Conservation (phyloP, 306 rosid species). For the Rosa lucieae region DNA sequence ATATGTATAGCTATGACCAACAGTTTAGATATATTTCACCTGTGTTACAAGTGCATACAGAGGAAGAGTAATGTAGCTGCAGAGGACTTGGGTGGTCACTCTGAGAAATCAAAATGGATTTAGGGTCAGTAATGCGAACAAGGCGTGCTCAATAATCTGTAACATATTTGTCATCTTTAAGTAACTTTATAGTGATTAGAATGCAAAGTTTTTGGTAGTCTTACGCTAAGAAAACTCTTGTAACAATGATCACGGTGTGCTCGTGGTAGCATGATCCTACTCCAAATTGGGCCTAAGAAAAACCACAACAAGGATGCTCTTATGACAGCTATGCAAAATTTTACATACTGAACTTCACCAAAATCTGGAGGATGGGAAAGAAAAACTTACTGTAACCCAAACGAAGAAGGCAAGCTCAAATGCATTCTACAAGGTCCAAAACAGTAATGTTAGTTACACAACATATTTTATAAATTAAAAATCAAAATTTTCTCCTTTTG, state of each 20-base stretch:
- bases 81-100: constrained; percentile 33
- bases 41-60: constrained; percentile 47
- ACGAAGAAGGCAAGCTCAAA: constrained; percentile 36
- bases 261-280: constrained; percentile 39
- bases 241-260: not conserved
- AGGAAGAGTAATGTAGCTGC: constrained; percentile 47
- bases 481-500: not conserved
- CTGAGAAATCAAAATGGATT: constrained; percentile 16
- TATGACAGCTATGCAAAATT: not conserved
- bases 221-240: constrained; percentile 35
- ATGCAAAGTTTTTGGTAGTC: not conserved
- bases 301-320: not conserved
- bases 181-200: not conserved
- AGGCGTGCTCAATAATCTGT: not conserved
- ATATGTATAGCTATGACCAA: not conserved
- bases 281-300: constrained; percentile 28
- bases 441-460: not conserved
- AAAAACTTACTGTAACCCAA: constrained; percentile 40
- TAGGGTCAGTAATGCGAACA: not conserved
- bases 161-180: not conserved
- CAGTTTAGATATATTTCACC: constrained; percentile 19
- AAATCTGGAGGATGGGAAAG: not conserved
- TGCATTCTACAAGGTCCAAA: constrained; percentile 32
- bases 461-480: not conserved
- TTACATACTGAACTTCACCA: not conserved